A percentile compares a stretch with the other conserved stretches of the same genome.
Evolutionary conservation across 2,329 filamentous ascomycete species (phyloP).

Genomic region (Penicillium digitatum): DNA sequence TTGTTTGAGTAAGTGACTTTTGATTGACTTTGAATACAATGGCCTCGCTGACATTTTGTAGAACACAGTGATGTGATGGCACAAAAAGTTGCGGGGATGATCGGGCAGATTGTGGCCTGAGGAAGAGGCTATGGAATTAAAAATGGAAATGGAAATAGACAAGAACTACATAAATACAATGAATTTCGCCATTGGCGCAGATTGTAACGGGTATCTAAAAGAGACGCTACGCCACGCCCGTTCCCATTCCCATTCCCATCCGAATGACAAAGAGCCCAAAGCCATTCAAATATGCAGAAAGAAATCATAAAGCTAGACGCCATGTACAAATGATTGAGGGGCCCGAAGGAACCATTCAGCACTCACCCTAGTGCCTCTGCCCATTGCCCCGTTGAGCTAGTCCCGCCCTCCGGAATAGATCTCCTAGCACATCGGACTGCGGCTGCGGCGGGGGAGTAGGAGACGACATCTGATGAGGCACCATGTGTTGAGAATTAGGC

Average conservation of each 20-base stretch:
- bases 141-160: not conserved
- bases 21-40: not conserved
- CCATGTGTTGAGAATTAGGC: slow-evolving; percentile 7
- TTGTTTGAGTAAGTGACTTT: slow-evolving; percentile 47
- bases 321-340: slow-evolving; percentile 1
- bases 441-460: slow-evolving; percentile 18
- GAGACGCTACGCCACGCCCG: slow-evolving; percentile 10
- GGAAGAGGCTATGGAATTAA: not conserved
- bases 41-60: slow-evolving; percentile 15
- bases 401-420: slow-evolving; percentile 45
- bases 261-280: not conserved
- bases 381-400: slow-evolving; percentile 29
- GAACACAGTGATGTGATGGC: slow-evolving; percentile 49
- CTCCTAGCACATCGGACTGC: slow-evolving; percentile 37
- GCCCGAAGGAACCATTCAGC: not conserved
- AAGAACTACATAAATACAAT: slow-evolving; percentile 2
- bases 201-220: slow-evolving; percentile 26
- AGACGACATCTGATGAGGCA: slow-evolving; percentile 8
- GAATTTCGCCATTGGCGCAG: slow-evolving; percentile 9
- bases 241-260: not conserved
- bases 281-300: not conserved
- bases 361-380: slow-evolving; percentile 11
- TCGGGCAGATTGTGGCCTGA: slow-evolving; percentile 40
- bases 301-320: slow-evolving; percentile 12
- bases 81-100: slow-evolving; percentile 48